Evolutionary conservation across 768 basidiomycete genomes (phyloP), one percentile per base, ranked within the genome.

Genomic region (Rhodocollybia butyracea): DNA sequence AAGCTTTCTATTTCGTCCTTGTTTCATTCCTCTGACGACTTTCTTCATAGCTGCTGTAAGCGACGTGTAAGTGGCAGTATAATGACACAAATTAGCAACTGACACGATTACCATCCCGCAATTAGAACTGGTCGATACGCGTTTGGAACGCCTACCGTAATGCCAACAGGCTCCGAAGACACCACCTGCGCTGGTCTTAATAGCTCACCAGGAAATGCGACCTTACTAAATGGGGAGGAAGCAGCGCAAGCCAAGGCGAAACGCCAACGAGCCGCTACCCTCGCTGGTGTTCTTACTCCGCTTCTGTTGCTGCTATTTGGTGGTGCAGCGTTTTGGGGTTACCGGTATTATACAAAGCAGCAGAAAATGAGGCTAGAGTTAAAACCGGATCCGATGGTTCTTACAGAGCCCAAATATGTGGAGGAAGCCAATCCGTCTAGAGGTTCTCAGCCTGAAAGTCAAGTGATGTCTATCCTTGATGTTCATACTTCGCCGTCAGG

Each of bases 101-200:
- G 32, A 17, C 46, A 45, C 59, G 40, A 46, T 27, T 22, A 30
- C 7, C 41, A 22, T 32, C n/a, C 40, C 26, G 36, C 54, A 38
- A 46, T 38, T 59, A 79, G 77, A n/a, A 70, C 68, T 30, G 75
- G 74, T 11, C 65, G 65, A 34, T 72, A 71, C 67, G 73, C 69
- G 3, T 48, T 57, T 31, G 66, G 68, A 38, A 69, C 68, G n/a
- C 65, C 68, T 4, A 59, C 64, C 17, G 63, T 57, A 46, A 46
- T 42, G 19, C 36, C 36, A 36, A 39, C 30, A 62, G 68, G 73
- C 6, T 68, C 71, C 15, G 57, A 59, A 8, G 64, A 77, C 57
- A 60, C 65, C 2, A 45, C 45, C 17, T 79, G 76, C 54, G 54
- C 46, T 2, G 70, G 71, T 3, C 61, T 72, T 0, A 59, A 62